phyloP scores from a whole-genome alignment of 768 basidiomycete genomes.

The Suillus subluteus region DNA sequence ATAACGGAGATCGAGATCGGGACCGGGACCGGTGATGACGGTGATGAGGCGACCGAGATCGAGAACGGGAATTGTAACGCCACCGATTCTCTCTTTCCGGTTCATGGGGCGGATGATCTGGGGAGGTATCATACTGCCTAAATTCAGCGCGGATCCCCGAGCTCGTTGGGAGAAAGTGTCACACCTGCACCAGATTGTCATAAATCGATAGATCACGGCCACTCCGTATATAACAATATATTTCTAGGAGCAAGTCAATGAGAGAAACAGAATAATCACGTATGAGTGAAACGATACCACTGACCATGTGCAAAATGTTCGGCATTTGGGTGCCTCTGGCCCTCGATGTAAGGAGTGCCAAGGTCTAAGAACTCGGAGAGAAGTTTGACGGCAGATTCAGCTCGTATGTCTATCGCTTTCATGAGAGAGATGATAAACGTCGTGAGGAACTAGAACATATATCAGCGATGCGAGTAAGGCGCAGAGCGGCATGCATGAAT shows the following conservation, averaged over 20 bases:
- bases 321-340: conserved; percentile 66
- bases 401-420: conserved; percentile 91
- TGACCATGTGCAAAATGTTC: conserved; percentile 95
- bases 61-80: conserved; percentile 30
- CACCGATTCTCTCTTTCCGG: conserved; percentile 31
- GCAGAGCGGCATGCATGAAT: conserved; percentile 7
- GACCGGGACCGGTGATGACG: conserved; percentile 30
- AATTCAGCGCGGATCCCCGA: conserved; percentile 17
- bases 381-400: conserved; percentile 82
- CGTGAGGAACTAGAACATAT: conserved; percentile 73
- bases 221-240: conserved; percentile 87
- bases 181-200: conserved; percentile 81
- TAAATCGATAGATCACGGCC: conserved; percentile 83
- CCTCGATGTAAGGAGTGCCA: conserved; percentile 59
- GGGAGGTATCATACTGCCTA: conserved; percentile 61
- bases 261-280: conserved; percentile 6
- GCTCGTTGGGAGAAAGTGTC: neutral
- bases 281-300: conserved; percentile 23
- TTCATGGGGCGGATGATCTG: conserved; percentile 40
- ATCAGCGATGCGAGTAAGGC: conserved; percentile 21
- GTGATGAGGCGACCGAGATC: conserved; percentile 25
- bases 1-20: conserved; percentile 20
- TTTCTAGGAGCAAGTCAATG: conserved; percentile 52
- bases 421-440: conserved; percentile 88
- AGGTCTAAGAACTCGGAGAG: conserved; percentile 90